Percentiles rank a stretch among this genome's conserved stretches.
These are phyloP conservation scores for Hymenoscyphus fructigenus DNA, from an alignment of 2,329 filamentous ascomycete species.

Conservation along the genomic window DNA sequence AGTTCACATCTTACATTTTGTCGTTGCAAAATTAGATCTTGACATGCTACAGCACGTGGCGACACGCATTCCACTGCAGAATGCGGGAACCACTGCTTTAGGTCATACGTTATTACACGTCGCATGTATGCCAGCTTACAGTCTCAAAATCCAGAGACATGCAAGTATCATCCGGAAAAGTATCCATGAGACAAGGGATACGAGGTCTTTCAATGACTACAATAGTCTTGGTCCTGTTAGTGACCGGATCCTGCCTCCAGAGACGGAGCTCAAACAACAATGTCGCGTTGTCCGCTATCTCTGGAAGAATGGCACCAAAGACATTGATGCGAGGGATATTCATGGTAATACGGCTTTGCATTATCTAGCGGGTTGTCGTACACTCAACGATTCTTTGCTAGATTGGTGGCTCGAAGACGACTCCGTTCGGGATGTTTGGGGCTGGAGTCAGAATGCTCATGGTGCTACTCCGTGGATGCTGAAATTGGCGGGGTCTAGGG, in stretches of 20 bases:
- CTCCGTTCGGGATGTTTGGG: conserved; percentile 9
- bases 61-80: conserved; percentile 11
- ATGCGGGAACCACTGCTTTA: conserved; percentile 21
- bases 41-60: conserved; percentile 20
- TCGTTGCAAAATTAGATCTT: conserved; percentile 23
- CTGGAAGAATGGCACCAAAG: conserved; percentile 13
- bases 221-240: not conserved
- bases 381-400: conserved; percentile 18
- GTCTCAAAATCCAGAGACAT: conserved; percentile 17
- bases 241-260: not conserved
- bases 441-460: conserved; percentile 14
- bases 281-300: conserved; percentile 17
- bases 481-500: not conserved
- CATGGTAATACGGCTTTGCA: conserved; percentile 28
- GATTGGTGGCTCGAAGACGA: conserved; percentile 13
- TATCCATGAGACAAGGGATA: conserved; percentile 26
- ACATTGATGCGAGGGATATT: conserved; percentile 15
- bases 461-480: conserved; percentile 14
- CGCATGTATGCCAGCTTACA: conserved; percentile 22
- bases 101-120: conserved; percentile 29
- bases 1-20: conserved; percentile 27
- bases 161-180: conserved; percentile 16
- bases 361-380: conserved; percentile 21
- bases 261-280: conserved; percentile 8
- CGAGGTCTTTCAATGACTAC: conserved; percentile 18